A percentile compares a stretch with the other conserved stretches of the same genome.
phyloP scores from a whole-genome alignment of 257 asterid species.

The Plantago elongata region DNA sequence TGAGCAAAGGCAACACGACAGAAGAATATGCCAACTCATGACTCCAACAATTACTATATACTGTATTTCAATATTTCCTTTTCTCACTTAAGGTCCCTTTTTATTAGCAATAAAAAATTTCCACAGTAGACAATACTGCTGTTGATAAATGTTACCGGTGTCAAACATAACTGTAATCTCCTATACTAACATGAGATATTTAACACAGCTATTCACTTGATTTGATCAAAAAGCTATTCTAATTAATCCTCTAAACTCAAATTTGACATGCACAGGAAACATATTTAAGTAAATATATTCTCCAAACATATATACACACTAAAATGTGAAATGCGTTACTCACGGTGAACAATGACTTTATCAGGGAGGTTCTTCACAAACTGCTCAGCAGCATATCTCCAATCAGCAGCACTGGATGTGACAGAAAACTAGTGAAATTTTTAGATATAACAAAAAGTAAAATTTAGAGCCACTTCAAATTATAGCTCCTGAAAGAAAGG shows the following conservation, averaged over 20 bases:
- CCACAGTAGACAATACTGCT: too few species aligned
- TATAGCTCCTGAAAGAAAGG: conserved; percentile 4
- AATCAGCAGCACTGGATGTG: conserved; percentile 69
- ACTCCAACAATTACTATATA: too few species aligned
- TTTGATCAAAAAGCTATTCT: background rate
- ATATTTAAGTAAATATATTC: background rate
- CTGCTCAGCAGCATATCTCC: conserved; percentile 88
- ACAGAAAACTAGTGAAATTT: conserved; percentile 17
- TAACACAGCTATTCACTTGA: too few species aligned
- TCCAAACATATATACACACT: background rate
- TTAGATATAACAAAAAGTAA: conserved; percentile 6
- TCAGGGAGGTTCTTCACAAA: conserved; percentile 82
- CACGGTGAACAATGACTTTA: conserved; percentile 79
- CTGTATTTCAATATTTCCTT: too few species aligned
- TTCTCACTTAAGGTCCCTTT: too few species aligned
- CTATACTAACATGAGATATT: too few species aligned
- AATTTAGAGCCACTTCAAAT: conserved; percentile 8
- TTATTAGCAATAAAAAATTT: too few species aligned
- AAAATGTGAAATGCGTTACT: conserved; percentile 27
- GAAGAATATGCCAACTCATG: too few species aligned
- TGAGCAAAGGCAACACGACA: too few species aligned
- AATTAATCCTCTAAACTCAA: background rate
- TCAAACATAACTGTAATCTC: too few species aligned
- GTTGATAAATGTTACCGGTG: too few species aligned
- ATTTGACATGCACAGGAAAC: background rate